These are phyloP conservation scores for Emericellopsis cladophorae DNA, from an alignment of 2,329 filamentous ascomycete genomes.

Conservation along the genomic window DNA sequence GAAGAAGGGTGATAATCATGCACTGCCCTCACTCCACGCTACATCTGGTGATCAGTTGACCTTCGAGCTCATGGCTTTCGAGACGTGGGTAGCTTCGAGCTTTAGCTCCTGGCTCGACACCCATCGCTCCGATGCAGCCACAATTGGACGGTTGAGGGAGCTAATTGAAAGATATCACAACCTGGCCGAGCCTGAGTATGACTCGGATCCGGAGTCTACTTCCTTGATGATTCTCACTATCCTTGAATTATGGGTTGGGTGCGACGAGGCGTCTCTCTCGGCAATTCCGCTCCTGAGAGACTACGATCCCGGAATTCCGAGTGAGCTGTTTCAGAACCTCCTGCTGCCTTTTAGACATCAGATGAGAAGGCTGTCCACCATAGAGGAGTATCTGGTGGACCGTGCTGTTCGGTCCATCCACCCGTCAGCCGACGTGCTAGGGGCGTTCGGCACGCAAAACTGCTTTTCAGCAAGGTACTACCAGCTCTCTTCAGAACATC, in stretches of 20 bases:
- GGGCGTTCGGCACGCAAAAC: too few relatives aligned
- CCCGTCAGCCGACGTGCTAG: too few relatives aligned
- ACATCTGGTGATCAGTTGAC: neutral
- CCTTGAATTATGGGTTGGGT: conserved; percentile 44
- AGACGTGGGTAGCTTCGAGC: neutral
- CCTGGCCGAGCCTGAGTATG: conserved; percentile 13
- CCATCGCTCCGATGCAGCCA: neutral
- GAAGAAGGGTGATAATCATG: neutral
- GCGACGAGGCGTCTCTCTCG: conserved; percentile 30
- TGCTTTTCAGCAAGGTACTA: too few relatives aligned
- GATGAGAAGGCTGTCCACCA: neutral
- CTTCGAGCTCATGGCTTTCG: neutral
- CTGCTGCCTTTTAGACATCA: neutral
- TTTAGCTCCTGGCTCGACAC: neutral
- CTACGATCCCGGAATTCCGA: neutral
- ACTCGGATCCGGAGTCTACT: conserved; percentile 23
- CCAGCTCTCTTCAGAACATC: too few relatives aligned
- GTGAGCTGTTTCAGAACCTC: neutral
- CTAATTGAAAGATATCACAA: conserved; percentile 22
- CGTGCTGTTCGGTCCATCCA: neutral
- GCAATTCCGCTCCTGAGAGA: neutral
- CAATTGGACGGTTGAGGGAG: conserved; percentile 15
- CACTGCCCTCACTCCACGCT: neutral
- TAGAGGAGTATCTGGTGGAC: neutral
- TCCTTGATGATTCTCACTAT: conserved; percentile 43